These are phyloP conservation scores for Ophiocordyceps robertsii DNA, from an alignment of 2,329 filamentous ascomycete genomes.

Conservation along the genomic window DNA sequence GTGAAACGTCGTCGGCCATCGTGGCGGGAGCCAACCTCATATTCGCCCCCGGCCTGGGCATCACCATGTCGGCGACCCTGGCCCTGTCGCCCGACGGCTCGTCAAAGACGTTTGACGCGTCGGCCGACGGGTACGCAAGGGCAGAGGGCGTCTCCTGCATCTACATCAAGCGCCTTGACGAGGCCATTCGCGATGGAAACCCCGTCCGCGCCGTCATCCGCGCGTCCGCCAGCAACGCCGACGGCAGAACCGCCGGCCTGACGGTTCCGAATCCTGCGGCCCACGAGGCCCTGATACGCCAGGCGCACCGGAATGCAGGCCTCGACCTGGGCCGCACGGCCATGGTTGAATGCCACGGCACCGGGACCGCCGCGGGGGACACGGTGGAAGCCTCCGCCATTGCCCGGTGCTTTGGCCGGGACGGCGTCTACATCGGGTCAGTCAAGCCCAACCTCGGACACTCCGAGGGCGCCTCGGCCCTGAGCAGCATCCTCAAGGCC, in stretches of 20 bases:
- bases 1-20: constrained; percentile 3
- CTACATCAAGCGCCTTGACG: constrained; percentile 25
- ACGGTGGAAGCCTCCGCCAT: constrained; percentile 22
- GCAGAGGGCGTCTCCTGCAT: constrained; percentile 22
- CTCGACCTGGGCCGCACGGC: constrained; percentile 5
- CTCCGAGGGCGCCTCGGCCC: constrained; percentile 12
- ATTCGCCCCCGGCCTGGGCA: constrained; percentile 5
- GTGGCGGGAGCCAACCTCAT: constrained; percentile 11
- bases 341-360: constrained; percentile 12
- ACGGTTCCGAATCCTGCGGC: constrained; percentile 19
- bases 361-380: constrained; percentile 25
- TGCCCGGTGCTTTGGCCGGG: constrained; percentile 10
- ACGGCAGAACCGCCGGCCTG: constrained; percentile 26
- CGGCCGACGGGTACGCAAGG: constrained; percentile 26
- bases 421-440: constrained; percentile 7
- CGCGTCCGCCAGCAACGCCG: constrained; percentile 17
- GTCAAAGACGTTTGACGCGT: constrained; percentile 15
- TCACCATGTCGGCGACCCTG: constrained; percentile 2
- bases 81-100: constrained; percentile 10
- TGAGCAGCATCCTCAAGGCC: constrained; percentile 14
- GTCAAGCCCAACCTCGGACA: constrained; percentile 19
- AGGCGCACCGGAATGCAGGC: constrained; percentile 12
- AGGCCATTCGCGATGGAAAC: constrained; percentile 27
- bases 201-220: constrained; percentile 9
- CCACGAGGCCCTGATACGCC: constrained; percentile 17